Base-by-base conservation (phyloP, 116 monocot genomes). In the Cymodocea nodosa region DNA sequence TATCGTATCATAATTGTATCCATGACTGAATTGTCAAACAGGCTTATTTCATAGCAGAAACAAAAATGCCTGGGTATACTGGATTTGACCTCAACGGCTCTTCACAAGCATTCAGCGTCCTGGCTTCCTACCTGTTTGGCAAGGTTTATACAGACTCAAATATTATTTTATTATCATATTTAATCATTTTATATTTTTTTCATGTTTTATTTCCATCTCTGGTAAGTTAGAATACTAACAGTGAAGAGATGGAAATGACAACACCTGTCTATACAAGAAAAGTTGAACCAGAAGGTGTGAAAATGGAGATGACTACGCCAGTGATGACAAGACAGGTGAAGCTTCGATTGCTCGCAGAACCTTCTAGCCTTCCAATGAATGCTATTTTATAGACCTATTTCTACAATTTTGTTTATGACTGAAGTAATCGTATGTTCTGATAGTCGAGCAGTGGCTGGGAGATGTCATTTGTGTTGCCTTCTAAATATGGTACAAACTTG, bases 401-500 rank as follows among this genome's bases (percentile, higher is more conserved):
- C 7, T 15, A 16, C 12, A 25, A 15, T 12, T 22, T 20, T 11
- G 25, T 48, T 40, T 48, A 62, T 13, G 7, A 20, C 16, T 48
- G 48, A 22, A 49, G 11, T 50, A 17, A 19, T 44, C 19, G 18
- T 64, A 36, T 61, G 20, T 73, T 44, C 73, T 23, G 11, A 56
- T 74, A 93, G 93, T 77, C 77, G 51, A 54, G 67, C 55, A 68
- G 74, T 56, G 77, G 67, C 18, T 94, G 86, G 89, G 50, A 74
- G 64, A 94, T 94, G 94, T 89, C 94, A 44, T 94, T 94, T 74
- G 84, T 94, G 23, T 61, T 94, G 86, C 94, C 94, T 4, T 84
- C 86, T 11, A 94, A 89, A 57, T 89, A 89, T 77, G 94, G 86
- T 65, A 60, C 67, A n/a, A 76, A 86, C 22, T 54, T 94, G 75